These are phyloP conservation scores for Piper longum DNA, from an alignment of 164 flowering plant species.

Conservation along the genomic window DNA sequence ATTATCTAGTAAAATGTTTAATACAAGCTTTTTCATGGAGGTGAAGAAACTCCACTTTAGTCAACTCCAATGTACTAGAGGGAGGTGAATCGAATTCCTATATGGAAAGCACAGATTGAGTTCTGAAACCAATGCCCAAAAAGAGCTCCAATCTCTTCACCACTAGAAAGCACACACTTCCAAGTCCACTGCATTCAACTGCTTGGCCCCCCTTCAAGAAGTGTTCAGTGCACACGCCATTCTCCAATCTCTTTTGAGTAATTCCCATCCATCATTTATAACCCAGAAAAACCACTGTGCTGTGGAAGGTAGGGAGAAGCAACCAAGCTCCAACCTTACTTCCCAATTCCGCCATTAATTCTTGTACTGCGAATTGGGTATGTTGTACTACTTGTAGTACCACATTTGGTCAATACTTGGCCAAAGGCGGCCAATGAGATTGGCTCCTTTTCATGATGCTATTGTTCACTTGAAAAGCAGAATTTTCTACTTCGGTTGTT, in stretches of 20 bases:
- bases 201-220: background rate
- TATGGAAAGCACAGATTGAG: no score
- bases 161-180: background rate
- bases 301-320: background rate
- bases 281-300: background rate
- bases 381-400: constrained; percentile 1
- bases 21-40: no score
- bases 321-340: background rate
- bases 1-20: no score
- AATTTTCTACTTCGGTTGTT: background rate
- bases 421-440: background rate
- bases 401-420: no score
- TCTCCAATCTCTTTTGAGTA: background rate
- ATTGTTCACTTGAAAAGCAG: background rate
- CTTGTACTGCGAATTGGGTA: background rate
- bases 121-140: no score
- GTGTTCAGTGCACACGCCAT: constrained; percentile 1
- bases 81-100: no score
- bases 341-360: background rate
- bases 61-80: no score
- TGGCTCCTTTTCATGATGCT: background rate
- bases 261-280: background rate
- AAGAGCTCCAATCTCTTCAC: no score
- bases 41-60: no score
- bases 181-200: background rate